Evolutionary conservation across 1,284 basidiomycete species (phyloP).

Genomic region (Naganishia liquefaciens): DNA sequence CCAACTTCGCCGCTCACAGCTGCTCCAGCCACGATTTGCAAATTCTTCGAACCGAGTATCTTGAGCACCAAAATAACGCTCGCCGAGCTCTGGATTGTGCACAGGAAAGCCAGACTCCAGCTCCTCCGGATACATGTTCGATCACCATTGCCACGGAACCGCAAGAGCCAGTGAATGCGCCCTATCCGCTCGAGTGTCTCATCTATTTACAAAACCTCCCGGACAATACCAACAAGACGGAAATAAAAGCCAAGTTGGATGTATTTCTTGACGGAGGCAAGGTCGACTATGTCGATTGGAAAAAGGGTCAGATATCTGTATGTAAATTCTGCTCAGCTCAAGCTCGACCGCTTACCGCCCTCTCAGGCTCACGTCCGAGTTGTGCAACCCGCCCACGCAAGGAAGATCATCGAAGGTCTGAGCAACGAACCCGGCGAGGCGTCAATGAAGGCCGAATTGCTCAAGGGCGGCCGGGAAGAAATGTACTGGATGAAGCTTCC

Average conservation of each 20-base stretch:
- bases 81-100: background rate
- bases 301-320: constrained; percentile 35
- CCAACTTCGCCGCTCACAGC: background rate
- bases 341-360: no score
- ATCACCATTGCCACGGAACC: no score
- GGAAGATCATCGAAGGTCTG: constrained; percentile 13
- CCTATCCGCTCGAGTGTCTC: constrained; percentile 30
- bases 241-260: constrained; percentile 28
- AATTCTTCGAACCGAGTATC: constrained; percentile 11
- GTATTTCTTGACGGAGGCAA: constrained; percentile 16
- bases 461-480: constrained; percentile 29
- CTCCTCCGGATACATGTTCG: background rate
- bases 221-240: constrained; percentile 35
- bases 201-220: constrained; percentile 30
- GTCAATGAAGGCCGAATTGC: constrained; percentile 24
- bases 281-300: constrained; percentile 36
- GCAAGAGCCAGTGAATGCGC: background rate
- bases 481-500: constrained; percentile 36
- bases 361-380: constrained; percentile 31
- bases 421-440: background rate
- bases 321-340: background rate
- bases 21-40: constrained; percentile 1
- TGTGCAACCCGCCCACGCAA: constrained; percentile 10
- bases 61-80: background rate
- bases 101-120: background rate